These are phyloP conservation scores for Chiua virens DNA, from an alignment of 768 basidiomycete genomes.

Conservation along the genomic window DNA sequence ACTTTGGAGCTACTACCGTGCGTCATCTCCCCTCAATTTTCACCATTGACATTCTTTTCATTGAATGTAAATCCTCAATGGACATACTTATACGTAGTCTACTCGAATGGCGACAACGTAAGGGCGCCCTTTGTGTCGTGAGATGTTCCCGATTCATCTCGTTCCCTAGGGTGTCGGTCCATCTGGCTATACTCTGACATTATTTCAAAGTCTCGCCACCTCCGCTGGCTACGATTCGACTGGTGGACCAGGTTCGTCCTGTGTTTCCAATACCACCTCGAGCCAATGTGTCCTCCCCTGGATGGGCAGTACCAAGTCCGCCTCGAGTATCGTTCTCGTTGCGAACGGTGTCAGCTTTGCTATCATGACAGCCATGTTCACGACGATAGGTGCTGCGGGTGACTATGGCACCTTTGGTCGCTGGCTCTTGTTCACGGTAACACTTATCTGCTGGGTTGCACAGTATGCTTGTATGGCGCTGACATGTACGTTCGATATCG, in stretches of 20 bases:
- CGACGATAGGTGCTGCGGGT: slow-evolving; percentile 58
- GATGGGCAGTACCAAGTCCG: slow-evolving; percentile 70
- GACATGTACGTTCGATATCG: slow-evolving; percentile 47
- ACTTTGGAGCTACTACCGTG: slow-evolving; percentile 80
- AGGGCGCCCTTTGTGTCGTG: slow-evolving; percentile 5
- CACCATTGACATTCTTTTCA: too few species aligned
- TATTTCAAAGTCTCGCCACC: slow-evolving; percentile 74
- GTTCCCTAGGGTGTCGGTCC: slow-evolving; percentile 63
- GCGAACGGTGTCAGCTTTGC: slow-evolving; percentile 78
- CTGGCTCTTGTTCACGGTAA: slow-evolving; percentile 72
- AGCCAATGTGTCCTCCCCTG: slow-evolving; percentile 80
- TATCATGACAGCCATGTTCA: slow-evolving; percentile 79
- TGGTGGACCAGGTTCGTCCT: slow-evolving; percentile 69
- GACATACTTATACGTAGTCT: slow-evolving; percentile 47
- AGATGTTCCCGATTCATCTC: not conserved
- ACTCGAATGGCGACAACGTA: slow-evolving; percentile 81
- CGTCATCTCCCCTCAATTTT: not conserved
- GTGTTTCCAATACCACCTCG: slow-evolving; percentile 53
- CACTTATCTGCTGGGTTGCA: slow-evolving; percentile 76
- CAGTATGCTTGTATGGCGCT: slow-evolving; percentile 78
- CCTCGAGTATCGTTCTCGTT: slow-evolving; percentile 72
- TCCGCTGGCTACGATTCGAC: slow-evolving; percentile 74
- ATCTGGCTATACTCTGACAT: slow-evolving; percentile 65
- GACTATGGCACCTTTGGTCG: slow-evolving; percentile 57
- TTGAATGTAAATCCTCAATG: too few species aligned